A percentile compares a stretch with the other conserved stretches of the same genome.
phyloP scores from a whole-genome alignment of 75 land plant genomes.

The Adiantum capillusveneris region DNA sequence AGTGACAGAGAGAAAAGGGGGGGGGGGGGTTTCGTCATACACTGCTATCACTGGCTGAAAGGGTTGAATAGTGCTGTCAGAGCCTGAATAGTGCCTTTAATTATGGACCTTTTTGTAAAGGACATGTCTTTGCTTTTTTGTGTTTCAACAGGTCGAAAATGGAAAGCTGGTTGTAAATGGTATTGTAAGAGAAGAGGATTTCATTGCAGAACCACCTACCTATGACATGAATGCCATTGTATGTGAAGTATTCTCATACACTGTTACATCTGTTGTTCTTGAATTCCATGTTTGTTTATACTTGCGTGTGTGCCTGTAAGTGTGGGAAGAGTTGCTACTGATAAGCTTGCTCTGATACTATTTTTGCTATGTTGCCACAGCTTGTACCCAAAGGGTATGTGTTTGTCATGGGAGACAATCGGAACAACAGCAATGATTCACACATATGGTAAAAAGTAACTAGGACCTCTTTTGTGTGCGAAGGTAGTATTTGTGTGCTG shows the following conservation, averaged over 20 bases:
- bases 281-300: neutral
- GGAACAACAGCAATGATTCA: constrained; percentile 91
- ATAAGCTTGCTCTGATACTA: neutral
- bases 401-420: constrained; percentile 92
- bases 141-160: constrained; percentile 28
- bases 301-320: neutral
- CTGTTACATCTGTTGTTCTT: constrained; percentile 1
- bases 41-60: no score
- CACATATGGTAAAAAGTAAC: constrained; percentile 93
- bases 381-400: constrained; percentile 81
- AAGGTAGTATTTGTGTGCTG: no score
- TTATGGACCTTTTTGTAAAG: no score
- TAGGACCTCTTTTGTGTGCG: no score
- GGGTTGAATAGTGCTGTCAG: no score
- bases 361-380: constrained; percentile 24
- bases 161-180: constrained; percentile 57
- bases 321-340: neutral
- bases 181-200: constrained; percentile 32
- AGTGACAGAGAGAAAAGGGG: no score
- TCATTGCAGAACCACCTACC: constrained; percentile 32
- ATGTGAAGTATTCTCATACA: no score
- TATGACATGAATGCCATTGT: constrained; percentile 37
- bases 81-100: no score
- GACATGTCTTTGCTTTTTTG: no score
- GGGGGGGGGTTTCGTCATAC: no score